These are phyloP conservation scores for Chlamydomonas asymmetrica DNA, from an alignment of 139 green algal genomes.

Conservation along the genomic window DNA sequence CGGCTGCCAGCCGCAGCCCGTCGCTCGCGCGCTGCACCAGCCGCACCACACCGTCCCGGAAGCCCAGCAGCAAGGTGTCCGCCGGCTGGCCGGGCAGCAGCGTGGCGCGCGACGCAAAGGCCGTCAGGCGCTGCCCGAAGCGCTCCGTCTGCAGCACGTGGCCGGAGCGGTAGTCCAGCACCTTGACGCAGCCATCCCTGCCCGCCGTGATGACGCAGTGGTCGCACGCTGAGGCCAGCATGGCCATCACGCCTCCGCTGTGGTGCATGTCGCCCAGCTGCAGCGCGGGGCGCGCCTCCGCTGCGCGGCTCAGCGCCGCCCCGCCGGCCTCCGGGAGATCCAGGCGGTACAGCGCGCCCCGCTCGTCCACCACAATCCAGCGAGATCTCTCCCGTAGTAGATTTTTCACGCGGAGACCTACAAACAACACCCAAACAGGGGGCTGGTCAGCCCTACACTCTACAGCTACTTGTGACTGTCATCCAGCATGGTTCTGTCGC, in stretches of 20 bases:
- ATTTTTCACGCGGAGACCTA: conserved; percentile 36
- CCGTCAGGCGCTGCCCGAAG: conserved; percentile 9
- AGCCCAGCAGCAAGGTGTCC: conserved; percentile 24
- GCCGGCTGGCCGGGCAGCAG: not conserved
- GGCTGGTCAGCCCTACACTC: no score
- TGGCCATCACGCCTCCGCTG: conserved; percentile 51
- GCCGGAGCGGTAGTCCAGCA: conserved; percentile 59
- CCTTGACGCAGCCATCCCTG: conserved; percentile 54
- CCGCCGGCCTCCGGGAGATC: conserved; percentile 19
- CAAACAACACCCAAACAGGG: no score
- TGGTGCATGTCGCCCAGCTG: no score
- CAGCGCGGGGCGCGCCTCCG: no score
- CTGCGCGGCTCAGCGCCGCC: no score
- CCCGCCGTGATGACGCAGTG: conserved; percentile 57
- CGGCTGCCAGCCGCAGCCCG: conserved; percentile 49
- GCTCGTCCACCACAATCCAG: conserved; percentile 64
- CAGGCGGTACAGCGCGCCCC: conserved; percentile 50
- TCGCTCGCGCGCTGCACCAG: conserved; percentile 31
- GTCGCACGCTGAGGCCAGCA: conserved; percentile 31
- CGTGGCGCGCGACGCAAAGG: conserved; percentile 17
- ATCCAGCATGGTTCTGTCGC: no score
- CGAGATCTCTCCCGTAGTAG: conserved; percentile 45
- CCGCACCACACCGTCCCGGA: conserved; percentile 25
- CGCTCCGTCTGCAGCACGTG: not conserved
- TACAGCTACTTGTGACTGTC: no score